phyloP scores from a whole-genome alignment of 345 rosid species.

The Cardamine chenopodiifolia region DNA sequence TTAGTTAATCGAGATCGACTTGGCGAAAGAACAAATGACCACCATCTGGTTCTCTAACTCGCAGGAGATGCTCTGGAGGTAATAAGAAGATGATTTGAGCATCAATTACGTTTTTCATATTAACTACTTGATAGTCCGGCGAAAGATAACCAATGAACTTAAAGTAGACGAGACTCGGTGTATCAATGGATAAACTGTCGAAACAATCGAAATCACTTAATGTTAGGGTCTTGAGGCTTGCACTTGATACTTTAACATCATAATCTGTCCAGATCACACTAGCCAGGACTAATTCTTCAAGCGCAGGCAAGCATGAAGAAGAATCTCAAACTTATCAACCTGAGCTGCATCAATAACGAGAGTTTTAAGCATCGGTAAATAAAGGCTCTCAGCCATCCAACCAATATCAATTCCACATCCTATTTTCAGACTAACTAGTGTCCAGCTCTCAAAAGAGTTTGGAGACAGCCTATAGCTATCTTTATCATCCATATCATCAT shows the following conservation, averaged over 20 bases:
- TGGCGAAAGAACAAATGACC: neutral
- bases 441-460: neutral
- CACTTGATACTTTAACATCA: neutral
- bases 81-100: neutral
- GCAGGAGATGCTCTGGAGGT: neutral
- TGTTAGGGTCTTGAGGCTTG: neutral
- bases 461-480: neutral
- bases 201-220: neutral
- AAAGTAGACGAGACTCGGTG: neutral
- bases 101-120: neutral
- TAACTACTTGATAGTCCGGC: neutral
- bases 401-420: neutral
- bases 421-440: neutral
- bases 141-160: neutral
- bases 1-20: neutral
- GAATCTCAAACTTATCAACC: neutral
- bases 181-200: neutral
- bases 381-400: neutral
- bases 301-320: slow-evolving; percentile 21
- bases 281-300: slow-evolving; percentile 6
- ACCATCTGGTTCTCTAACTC: neutral
- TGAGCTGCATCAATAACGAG: neutral
- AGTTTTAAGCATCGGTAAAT: neutral
- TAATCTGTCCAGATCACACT: neutral
- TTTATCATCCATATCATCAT: neutral